Percentiles rank a stretch among this genome's conserved stretches.
Evolutionary conservation across 2,329 filamentous ascomycete genomes (phyloP).

Genomic region (Pseudovirgaria hyperparasitica): DNA sequence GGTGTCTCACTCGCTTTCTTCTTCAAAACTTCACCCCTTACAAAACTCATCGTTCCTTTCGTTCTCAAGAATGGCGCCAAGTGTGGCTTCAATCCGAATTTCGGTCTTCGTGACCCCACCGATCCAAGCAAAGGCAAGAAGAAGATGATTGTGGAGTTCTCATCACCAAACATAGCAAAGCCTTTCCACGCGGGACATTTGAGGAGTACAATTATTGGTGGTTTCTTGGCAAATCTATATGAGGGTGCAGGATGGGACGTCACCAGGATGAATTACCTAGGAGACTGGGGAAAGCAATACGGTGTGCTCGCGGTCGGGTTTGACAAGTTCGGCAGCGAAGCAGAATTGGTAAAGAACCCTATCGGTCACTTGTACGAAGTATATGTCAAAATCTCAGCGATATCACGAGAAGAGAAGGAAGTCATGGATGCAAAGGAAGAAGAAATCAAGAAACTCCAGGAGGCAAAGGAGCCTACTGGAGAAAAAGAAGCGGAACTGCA

Average conservation of each 20-base stretch:
- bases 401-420: slow-evolving; percentile 53
- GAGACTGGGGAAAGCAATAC: slow-evolving; percentile 69
- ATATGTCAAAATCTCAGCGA: slow-evolving; percentile 61
- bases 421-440: slow-evolving; percentile 45
- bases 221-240: slow-evolving; percentile 59
- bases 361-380: slow-evolving; percentile 75
- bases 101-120: slow-evolving; percentile 48
- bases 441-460: slow-evolving; percentile 20
- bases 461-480: slow-evolving; percentile 29
- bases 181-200: slow-evolving; percentile 66
- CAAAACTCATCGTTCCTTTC: slow-evolving; percentile 53
- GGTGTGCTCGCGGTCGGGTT: slow-evolving; percentile 62
- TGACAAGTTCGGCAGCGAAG: slow-evolving; percentile 62
- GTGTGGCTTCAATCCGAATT: slow-evolving; percentile 51
- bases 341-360: slow-evolving; percentile 56
- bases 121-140: slow-evolving; percentile 50
- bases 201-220: slow-evolving; percentile 64
- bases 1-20: slow-evolving; percentile 68
- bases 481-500: slow-evolving; percentile 28
- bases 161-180: slow-evolving; percentile 77
- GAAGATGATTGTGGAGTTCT: slow-evolving; percentile 67
- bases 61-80: slow-evolving; percentile 48
- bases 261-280: slow-evolving; percentile 59
- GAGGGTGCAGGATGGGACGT: slow-evolving; percentile 59
- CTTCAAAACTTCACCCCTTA: slow-evolving; percentile 58